Base-by-base conservation (phyloP, 2,329 filamentous ascomycete species). In the Curvularia hawaiiensis region DNA sequence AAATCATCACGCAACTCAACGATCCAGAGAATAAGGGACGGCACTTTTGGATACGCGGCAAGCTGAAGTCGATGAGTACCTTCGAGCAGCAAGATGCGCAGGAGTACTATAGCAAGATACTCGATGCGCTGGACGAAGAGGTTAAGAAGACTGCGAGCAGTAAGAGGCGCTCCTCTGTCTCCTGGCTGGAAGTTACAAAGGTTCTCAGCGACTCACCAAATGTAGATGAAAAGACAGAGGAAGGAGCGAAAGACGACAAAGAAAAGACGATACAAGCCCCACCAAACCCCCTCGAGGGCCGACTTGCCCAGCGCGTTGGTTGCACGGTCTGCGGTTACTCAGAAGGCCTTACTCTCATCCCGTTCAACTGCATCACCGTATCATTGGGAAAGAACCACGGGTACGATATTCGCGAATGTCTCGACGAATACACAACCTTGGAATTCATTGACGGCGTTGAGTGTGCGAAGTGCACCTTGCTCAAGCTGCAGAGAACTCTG, bases 41-140 rank as follows among this genome's bases (percentile, higher is more conserved):
- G 67, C 89, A 88, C 20, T 80, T 97, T 14, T 97, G 91, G 91
- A 92, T 92, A 7, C 90, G 91, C 0, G 80, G 84, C 0, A 86
- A 89, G 53, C 80, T 97, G 45, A 97, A 97, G 77, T 93, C 88
- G 10, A 96, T 98, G 89, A 94, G 89, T 75, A 97, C 91, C 30
- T 96, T 90, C 86, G 90, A 96, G 66, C 95, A 98, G 73, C 95
- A 99, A 77, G 95, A 99, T 77, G 95, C 95, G 5, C 95, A 98
- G 73, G 95, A 99, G 75, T 99, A 98, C 75, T 97, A 91, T 69
- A 94, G 92, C 16, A 96, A 94, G 69, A 83, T 99, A 14, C 77
- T 97, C 47, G 92, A 94, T 64, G 88, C 93, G 66, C 81, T 97
- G 28, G 91, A 97, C 69, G 89, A 89, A 68, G 91, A 96, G 70